A percentile compares a stretch with the other conserved stretches of the same genome.
Conservation (phyloP, 2,329 filamentous ascomycete species). For the Pyrenochaeta sp. region DNA sequence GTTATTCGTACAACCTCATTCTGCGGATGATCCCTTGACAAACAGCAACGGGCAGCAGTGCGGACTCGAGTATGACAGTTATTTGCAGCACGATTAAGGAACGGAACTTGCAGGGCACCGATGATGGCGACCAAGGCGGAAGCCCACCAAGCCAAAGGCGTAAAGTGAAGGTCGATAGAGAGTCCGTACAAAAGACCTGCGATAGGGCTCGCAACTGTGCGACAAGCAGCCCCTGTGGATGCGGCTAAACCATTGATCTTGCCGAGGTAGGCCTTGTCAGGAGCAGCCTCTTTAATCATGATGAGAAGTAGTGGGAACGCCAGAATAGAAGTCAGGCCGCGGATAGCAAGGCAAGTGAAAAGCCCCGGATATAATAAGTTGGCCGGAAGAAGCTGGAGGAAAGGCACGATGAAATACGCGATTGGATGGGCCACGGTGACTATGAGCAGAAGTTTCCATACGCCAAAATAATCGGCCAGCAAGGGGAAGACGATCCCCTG, state of each 20-base stretch:
- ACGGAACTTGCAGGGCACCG: constrained; percentile 65
- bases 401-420: constrained; percentile 74
- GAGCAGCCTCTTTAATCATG: constrained; percentile 75
- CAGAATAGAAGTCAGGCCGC: constrained; percentile 74
- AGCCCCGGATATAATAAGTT: constrained; percentile 67
- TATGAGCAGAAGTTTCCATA: constrained; percentile 72
- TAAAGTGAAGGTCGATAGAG: constrained; percentile 65
- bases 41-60: constrained; percentile 28
- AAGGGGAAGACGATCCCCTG: constrained; percentile 76
- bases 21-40: constrained; percentile 22
- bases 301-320: constrained; percentile 74
- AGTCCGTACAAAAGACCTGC: constrained; percentile 73
- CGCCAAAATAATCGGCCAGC: constrained; percentile 69
- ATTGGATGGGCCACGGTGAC: constrained; percentile 73
- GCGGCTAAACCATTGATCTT: constrained; percentile 78
- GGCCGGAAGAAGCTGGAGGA: constrained; percentile 67
- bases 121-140: constrained; percentile 64
- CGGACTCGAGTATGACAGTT: constrained; percentile 39
- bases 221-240: constrained; percentile 73
- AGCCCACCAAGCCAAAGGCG: constrained; percentile 70
- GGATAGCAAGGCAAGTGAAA: constrained; percentile 70
- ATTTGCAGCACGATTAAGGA: constrained; percentile 59
- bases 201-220: constrained; percentile 74
- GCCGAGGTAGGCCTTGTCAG: constrained; percentile 68
- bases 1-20: constrained; percentile 35